A percentile compares a stretch with the other conserved stretches of the same genome.
These are phyloP conservation scores for Phycomyces blakesleeanus DNA, from an alignment of 192 early-diverging fungal species.

Conservation along the genomic window DNA sequence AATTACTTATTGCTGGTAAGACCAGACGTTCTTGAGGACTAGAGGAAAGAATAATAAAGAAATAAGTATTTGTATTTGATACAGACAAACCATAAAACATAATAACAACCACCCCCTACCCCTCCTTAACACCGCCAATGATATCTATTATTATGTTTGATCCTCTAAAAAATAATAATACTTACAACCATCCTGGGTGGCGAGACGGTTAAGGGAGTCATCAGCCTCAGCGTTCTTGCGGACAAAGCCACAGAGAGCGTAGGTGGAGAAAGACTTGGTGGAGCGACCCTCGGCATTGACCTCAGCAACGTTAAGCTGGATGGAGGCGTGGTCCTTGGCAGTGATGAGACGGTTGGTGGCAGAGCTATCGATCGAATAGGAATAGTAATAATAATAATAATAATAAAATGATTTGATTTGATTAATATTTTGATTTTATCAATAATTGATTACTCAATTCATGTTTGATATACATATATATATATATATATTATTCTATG, in stretches of 20 bases:
- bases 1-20: constrained; percentile 50
- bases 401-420: no score
- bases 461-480: no score
- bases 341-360: constrained; percentile 97
- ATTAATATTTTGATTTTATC: no score
- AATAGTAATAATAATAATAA: no score
- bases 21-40: constrained; percentile 58
- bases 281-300: constrained; percentile 81
- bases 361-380: constrained; percentile 78
- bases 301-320: constrained; percentile 96
- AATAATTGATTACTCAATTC: no score
- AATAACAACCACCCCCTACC: no score
- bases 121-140: no score
- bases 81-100: no score
- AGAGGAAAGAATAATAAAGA: constrained; percentile 2
- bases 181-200: constrained; percentile 67
- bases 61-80: no score
- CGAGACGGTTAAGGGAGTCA: constrained; percentile 95
- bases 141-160: background rate
- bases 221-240: constrained; percentile 88
- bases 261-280: constrained; percentile 76
- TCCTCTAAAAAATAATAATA: background rate
- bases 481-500: no score
- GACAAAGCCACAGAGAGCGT: constrained; percentile 90
- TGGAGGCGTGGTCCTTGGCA: constrained; percentile 97